These are phyloP conservation scores for Phytophthora vignae DNA, from an alignment of 352 stramenopile species.

Conservation along the genomic window DNA sequence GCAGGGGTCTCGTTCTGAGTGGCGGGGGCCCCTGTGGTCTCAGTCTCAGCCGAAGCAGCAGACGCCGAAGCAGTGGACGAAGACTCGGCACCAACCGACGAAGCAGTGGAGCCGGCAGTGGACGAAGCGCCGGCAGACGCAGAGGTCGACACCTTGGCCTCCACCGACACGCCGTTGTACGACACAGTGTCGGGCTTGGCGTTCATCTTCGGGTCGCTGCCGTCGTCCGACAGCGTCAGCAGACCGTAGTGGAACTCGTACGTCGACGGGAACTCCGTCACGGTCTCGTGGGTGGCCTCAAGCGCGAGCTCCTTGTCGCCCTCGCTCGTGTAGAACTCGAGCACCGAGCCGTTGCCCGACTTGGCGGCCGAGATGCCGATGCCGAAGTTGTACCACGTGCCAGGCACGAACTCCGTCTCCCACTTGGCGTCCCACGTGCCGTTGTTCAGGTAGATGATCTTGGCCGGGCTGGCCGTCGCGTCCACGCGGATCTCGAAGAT, in stretches of 20 bases:
- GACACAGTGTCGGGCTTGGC: conserved; percentile 48
- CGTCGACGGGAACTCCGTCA: conserved; percentile 29
- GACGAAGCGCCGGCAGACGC: conserved; percentile 23
- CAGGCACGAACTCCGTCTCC: conserved; percentile 49
- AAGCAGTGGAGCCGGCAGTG: conserved; percentile 15
- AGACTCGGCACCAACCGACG: conserved; percentile 9
- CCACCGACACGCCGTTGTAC: conserved; percentile 58
- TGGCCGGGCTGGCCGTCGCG: conserved; percentile 42
- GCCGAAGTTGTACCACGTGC: conserved; percentile 77
- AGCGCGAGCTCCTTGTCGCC: conserved; percentile 45
- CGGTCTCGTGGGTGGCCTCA: conserved; percentile 39
- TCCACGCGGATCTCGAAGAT: conserved; percentile 69
- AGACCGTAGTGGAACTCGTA: conserved; percentile 59
- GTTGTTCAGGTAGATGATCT: conserved; percentile 63
- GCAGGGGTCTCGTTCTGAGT: conserved; percentile 7
- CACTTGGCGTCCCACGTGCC: conserved; percentile 58
- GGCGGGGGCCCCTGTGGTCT: conserved; percentile 7
- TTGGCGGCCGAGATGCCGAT: conserved; percentile 44
- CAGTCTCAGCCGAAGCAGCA: conserved; percentile 5
- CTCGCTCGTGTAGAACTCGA: conserved; percentile 68
- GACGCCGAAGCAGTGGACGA: conserved; percentile 15
- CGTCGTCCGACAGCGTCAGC: conserved; percentile 55
- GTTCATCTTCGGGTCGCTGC: conserved; percentile 42
- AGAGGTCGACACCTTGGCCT: conserved; percentile 29
- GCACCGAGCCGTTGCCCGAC: conserved; percentile 25